Conservation (phyloP, 768 basidiomycete genomes). For the Pilatotrama ljubarskyi region DNA sequence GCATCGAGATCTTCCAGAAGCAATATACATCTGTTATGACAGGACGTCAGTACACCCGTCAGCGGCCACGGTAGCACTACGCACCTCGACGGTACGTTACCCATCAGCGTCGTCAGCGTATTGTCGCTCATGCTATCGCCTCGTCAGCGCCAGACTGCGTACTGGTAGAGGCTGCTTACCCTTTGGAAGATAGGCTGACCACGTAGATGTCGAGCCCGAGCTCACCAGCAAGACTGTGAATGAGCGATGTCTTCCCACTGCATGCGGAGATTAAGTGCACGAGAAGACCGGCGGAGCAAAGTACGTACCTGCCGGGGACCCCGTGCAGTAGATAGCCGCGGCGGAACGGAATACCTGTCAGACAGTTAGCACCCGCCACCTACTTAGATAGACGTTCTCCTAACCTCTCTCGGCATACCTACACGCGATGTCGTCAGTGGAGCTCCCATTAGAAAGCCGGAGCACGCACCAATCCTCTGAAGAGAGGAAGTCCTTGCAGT, state of each 20-base stretch:
- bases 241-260: slow-evolving; percentile 85
- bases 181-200: slow-evolving; percentile 84
- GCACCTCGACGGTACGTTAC: slow-evolving; percentile 80
- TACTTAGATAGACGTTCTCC: slow-evolving; percentile 25
- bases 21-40: slow-evolving; percentile 70
- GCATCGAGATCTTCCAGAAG: slow-evolving; percentile 94
- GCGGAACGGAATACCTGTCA: slow-evolving; percentile 81
- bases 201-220: slow-evolving; percentile 90
- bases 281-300: background rate
- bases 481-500: slow-evolving; percentile 81
- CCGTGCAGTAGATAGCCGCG: slow-evolving; percentile 84
- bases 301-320: slow-evolving; percentile 74
- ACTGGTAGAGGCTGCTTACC: slow-evolving; percentile 45
- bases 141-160: slow-evolving; percentile 13
- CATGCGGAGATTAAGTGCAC: slow-evolving; percentile 12
- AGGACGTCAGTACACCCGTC: slow-evolving; percentile 19
- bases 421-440: slow-evolving; percentile 12
- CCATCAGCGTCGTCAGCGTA: slow-evolving; percentile 84
- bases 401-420: slow-evolving; percentile 91
- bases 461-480: slow-evolving; percentile 80
- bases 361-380: background rate
- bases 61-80: slow-evolving; percentile 24
- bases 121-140: slow-evolving; percentile 82
- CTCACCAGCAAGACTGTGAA: slow-evolving; percentile 83
- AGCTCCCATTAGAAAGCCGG: slow-evolving; percentile 22